These are phyloP conservation scores for Ogataea salicorniae DNA, from an alignment of 805 yeast species.

Conservation along the genomic window DNA sequence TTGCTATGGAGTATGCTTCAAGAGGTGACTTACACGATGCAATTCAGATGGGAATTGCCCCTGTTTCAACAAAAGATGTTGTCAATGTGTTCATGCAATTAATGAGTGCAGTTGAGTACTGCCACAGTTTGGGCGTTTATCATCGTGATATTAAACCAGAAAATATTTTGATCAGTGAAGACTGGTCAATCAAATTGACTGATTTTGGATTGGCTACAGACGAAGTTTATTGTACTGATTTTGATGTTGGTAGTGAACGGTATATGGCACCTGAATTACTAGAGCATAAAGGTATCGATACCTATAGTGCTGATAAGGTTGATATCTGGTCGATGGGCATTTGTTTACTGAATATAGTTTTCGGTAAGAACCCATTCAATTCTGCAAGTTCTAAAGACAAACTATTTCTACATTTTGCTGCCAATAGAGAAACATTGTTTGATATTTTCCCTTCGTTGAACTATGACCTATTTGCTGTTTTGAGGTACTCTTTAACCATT, in stretches of 20 bases:
- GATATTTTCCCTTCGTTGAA: constrained; percentile 90
- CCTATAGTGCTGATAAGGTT: constrained; percentile 73
- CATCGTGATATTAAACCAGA: constrained; percentile 59
- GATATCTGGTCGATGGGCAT: constrained; percentile 91
- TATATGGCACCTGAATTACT: constrained; percentile 95
- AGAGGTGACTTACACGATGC: constrained; percentile 86
- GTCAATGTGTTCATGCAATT: constrained; percentile 50
- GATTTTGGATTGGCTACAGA: constrained; percentile 60
- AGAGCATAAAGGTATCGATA: constrained; percentile 46
- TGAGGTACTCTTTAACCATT: constrained; percentile 70
- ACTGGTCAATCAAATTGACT: constrained; percentile 53
- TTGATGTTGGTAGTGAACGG: constrained; percentile 84
- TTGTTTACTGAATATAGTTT: constrained; percentile 75
- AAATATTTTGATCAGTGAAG: constrained; percentile 47
- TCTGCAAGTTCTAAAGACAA: constrained; percentile 75
- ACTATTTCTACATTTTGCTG: constrained; percentile 77
- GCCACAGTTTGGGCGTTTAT: constrained; percentile 44
- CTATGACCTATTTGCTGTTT: constrained; percentile 77
- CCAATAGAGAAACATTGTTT: constrained; percentile 82
- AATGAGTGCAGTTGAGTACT: constrained; percentile 44
- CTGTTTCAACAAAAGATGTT: constrained; percentile 50
- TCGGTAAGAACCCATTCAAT: constrained; percentile 82
- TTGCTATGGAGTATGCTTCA: constrained; percentile 72
- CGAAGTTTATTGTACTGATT: constrained; percentile 52
- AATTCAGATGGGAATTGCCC: constrained; percentile 59